Base-by-base conservation (phyloP, 495 filamentous ascomycete genomes). In the Penicillium antarcticum region DNA sequence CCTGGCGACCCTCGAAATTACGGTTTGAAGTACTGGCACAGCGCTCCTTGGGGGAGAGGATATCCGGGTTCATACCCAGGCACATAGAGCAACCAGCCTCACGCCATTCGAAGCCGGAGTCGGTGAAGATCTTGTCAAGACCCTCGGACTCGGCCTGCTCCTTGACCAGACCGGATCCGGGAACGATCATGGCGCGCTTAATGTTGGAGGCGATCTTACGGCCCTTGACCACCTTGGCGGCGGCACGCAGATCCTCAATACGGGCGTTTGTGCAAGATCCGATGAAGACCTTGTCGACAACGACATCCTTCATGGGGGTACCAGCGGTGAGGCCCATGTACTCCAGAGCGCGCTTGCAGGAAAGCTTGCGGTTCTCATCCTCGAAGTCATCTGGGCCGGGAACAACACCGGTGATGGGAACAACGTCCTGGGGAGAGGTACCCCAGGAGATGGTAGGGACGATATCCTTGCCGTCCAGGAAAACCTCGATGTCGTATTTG, bases 31-130 rank as follows among this genome's bases (percentile, higher is more conserved):
- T 98, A 66, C 85, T 89, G 34, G 94, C 94, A 61, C 94, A 98
- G 49, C 94, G 84, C 74, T 98, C 94, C 63, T 86, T 81, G 38
- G 94, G 94, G 2, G 89, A 83, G n/a, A 97, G 81, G 58, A 98
- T 96, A 70, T 98, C 94, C 0, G 94, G 91, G 76, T 98, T 98
- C 94, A 98, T 98, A 68, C 94, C 94, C 24, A 98, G 81, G 61
- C 94, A 98, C 94, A 98, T 98, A 45, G 87, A 92, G 77, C 94
- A 98, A 38, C 94, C 94, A 51, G 94, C 94, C 78, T 98, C 94
- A 51, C 94, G 81, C 92, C 92, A 97, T 66, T 98, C 94, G 49
- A 97, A 97, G 7, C 94, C 94, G 44, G 94, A 90, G 37, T 95
- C 89, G 16, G 73, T 66, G 68, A 98, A 98, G 57, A 96, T 87